A percentile compares a stretch with the other conserved stretches of the same genome.
phyloP scores from a whole-genome alignment of 768 basidiomycete species.

The Tricholoma saponaceum region DNA sequence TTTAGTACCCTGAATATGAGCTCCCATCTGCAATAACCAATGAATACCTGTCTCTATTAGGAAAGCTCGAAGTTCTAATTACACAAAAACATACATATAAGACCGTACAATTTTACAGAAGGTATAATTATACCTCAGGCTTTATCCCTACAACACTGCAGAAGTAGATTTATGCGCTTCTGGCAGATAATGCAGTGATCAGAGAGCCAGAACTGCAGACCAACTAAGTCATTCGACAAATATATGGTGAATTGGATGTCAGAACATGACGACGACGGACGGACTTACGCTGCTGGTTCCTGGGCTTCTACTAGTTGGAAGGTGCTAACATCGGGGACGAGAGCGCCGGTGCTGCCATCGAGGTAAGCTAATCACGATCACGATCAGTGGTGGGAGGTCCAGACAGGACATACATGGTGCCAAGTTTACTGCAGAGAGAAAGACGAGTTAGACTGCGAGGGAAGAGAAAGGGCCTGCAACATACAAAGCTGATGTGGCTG shows the following conservation, averaged over 20 bases:
- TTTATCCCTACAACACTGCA: too few relatives aligned
- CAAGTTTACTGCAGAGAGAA: background rate
- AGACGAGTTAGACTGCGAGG: background rate
- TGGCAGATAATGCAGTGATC: background rate
- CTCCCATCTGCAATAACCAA: too few relatives aligned
- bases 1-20: background rate
- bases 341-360: conserved; percentile 10
- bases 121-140: too few relatives aligned
- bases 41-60: too few relatives aligned
- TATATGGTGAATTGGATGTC: too few relatives aligned
- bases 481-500: conserved; percentile 10
- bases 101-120: too few relatives aligned
- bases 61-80: too few relatives aligned
- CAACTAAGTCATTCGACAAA: background rate
- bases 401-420: background rate
- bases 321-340: conserved; percentile 7
- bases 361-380: background rate
- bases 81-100: too few relatives aligned
- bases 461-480: background rate
- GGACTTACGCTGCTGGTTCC: conserved; percentile 8
- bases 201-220: background rate
- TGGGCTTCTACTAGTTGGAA: conserved; percentile 5
- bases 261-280: background rate
- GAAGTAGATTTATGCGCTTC: too few relatives aligned
- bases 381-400: too few relatives aligned